Percentiles rank a stretch among this genome's conserved stretches.
These are phyloP conservation scores for Adenanthera pavonina DNA, from an alignment of 306 rosid species.

Conservation along the genomic window DNA sequence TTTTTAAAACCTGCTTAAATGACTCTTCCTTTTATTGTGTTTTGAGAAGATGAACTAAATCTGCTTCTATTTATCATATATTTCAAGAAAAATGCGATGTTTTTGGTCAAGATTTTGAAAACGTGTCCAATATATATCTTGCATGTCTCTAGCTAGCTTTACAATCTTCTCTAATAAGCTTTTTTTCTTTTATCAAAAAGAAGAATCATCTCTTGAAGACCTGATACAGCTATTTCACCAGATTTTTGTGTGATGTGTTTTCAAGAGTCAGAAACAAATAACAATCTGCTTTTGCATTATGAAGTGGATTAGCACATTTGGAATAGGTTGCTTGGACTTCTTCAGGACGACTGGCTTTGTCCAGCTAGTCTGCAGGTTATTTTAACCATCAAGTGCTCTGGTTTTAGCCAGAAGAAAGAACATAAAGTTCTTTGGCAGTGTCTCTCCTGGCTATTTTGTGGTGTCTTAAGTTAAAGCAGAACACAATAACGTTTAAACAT, in stretches of 20 bases:
- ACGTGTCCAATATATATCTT: background rate
- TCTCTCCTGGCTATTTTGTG: background rate
- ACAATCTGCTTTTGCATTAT: background rate
- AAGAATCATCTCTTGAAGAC: background rate
- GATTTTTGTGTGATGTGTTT: background rate
- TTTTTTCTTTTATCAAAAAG: background rate
- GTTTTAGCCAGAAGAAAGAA: background rate
- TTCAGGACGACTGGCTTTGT: background rate
- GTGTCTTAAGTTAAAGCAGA: background rate
- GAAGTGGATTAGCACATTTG: background rate
- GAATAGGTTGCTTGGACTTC: background rate
- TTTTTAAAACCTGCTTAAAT: background rate
- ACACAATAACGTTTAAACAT: background rate
- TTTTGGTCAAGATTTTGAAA: background rate
- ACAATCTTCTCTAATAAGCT: too few species aligned
- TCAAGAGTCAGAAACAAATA: background rate
- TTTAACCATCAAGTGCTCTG: background rate
- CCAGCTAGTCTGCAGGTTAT: background rate
- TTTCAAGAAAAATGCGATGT: background rate
- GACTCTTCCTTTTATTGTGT: background rate
- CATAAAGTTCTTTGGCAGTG: background rate
- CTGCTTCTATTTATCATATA: background rate
- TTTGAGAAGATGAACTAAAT: background rate
- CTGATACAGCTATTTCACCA: background rate
- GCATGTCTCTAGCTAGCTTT: background rate